Base-by-base conservation (phyloP, 352 stramenopile species). In the Aphanomyces invadans region DNA sequence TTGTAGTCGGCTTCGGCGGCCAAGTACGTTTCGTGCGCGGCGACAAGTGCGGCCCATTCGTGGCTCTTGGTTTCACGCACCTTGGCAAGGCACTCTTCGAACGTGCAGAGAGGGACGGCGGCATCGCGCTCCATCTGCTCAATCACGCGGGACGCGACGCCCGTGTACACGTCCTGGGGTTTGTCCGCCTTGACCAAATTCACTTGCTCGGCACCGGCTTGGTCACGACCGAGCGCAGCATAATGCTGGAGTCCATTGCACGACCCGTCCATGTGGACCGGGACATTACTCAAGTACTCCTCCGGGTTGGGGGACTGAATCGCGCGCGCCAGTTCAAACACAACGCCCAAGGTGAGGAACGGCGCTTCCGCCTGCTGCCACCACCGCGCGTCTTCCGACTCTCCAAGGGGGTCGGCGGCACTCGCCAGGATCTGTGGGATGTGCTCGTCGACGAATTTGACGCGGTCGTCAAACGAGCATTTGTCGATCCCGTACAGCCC, bases 171-270 rank as follows among this genome's bases (percentile, higher is more conserved):
- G 74, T 99, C 97, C 60, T 96, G 95, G 2, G 97, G 97, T 57
- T 88, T 82, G n/a, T 95, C 78, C 10, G 76, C 80, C 23, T 95
- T 84, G 33, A 98, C 86, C 17, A 99, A 78, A 75, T 99, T 99
- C 2, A 99, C 97, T 63, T 97, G 89, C 63, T 90, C 86, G 12
- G 94, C 97, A 74, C 97, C 97, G 5, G 82, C 80, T 3, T 72
- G 74, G 72, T 99, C 97, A 53, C 95, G 87, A 32, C 97, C 97
- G 9, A 99, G 83, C 7, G 97, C 97, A 32, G 97, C 97, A 75
- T 99, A 99, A 76, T 99, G 97, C 81, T 99, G 97, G 46, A 99
- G 80, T 1, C 97, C 97, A 75, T 99, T 99, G 74, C 97, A 99
- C 32, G 92, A 98, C 9, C 97, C 96, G 72, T 99, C 97, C 70